Percentiles rank a stretch among this genome's conserved stretches.
These are phyloP conservation scores for Curvularia eragrostidis DNA, from an alignment of 2,329 filamentous ascomycete genomes.

Conservation along the genomic window DNA sequence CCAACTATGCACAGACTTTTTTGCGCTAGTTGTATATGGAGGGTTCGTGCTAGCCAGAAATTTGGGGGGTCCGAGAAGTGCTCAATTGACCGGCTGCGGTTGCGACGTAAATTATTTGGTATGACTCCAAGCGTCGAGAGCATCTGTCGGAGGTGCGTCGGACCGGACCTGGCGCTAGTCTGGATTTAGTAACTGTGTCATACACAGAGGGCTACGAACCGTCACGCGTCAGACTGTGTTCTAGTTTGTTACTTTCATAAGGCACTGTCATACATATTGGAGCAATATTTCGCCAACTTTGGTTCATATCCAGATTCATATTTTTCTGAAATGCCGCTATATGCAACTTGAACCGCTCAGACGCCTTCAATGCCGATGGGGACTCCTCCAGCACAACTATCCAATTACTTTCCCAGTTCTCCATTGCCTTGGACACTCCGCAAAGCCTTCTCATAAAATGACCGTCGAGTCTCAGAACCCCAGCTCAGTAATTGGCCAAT, in stretches of 20 bases:
- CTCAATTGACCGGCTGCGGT: conserved; percentile 10
- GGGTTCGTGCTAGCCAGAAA: background rate
- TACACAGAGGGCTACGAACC: too few relatives aligned
- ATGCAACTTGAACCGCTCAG: conserved; percentile 34
- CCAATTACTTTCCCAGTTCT: conserved; percentile 1
- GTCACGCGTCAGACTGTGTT: background rate
- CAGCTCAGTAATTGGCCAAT: conserved; percentile 5
- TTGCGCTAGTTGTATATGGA: background rate
- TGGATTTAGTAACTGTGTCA: conserved; percentile 3
- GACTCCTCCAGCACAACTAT: conserved; percentile 2
- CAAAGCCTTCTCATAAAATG: background rate
- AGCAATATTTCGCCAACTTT: background rate
- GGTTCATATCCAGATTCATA: conserved; percentile 18
- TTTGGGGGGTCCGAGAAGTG: background rate
- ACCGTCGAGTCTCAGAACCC: background rate
- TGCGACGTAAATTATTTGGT: conserved; percentile 29
- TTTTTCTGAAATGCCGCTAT: conserved; percentile 23
- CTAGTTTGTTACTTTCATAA: conserved; percentile 1
- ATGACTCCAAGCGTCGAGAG: conserved; percentile 34
- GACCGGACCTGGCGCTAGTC: conserved; percentile 24
- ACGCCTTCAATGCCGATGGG: conserved; percentile 40
- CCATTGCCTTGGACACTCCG: conserved; percentile 1
- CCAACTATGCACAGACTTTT: conserved; percentile 3
- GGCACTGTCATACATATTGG: background rate
- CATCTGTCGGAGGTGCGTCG: conserved; percentile 23